Percentiles rank a stretch among this genome's conserved stretches.
Conservation (phyloP, 2,329 filamentous ascomycete genomes). For the Xylariaceae sp. region DNA sequence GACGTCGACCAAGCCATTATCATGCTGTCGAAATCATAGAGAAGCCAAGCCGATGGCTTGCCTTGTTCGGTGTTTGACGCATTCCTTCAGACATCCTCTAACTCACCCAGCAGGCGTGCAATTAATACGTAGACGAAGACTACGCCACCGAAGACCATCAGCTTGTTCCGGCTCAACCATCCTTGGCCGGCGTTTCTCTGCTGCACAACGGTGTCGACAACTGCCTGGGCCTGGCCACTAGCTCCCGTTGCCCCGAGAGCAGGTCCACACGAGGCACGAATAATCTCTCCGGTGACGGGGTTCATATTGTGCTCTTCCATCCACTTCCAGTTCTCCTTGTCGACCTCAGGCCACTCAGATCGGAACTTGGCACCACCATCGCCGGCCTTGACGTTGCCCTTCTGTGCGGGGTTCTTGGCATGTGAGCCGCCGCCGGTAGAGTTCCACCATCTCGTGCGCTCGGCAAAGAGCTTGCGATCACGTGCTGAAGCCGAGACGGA, state of each 20-base stretch:
- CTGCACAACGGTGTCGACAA: conserved; percentile 76
- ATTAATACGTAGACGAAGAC: conserved; percentile 83
- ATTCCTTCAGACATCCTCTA: conserved; percentile 21
- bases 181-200: conserved; percentile 77
- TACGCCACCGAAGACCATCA: conserved; percentile 65
- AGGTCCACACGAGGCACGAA: conserved; percentile 46
- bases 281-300: conserved; percentile 67
- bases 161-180: conserved; percentile 79
- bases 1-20: too few relatives aligned
- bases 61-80: too few relatives aligned
- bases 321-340: conserved; percentile 88
- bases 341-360: conserved; percentile 84
- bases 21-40: too few relatives aligned
- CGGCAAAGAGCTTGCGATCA: conserved; percentile 76
- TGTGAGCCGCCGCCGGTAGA: conserved; percentile 83
- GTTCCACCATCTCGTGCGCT: conserved; percentile 91
- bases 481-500: conserved; percentile 73
- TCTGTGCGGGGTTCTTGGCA: conserved; percentile 52
- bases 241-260: conserved; percentile 61
- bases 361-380: conserved; percentile 91
- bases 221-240: conserved; percentile 62
- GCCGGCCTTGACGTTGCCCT: conserved; percentile 83
- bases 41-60: too few relatives aligned
- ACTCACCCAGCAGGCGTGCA: conserved; percentile 65
- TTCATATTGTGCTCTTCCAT: conserved; percentile 84